Evolutionary conservation across 352 stramenopile genomes (phyloP), one percentile per base, ranked within the genome.

Genomic region (Globisporangium yorkense): DNA sequence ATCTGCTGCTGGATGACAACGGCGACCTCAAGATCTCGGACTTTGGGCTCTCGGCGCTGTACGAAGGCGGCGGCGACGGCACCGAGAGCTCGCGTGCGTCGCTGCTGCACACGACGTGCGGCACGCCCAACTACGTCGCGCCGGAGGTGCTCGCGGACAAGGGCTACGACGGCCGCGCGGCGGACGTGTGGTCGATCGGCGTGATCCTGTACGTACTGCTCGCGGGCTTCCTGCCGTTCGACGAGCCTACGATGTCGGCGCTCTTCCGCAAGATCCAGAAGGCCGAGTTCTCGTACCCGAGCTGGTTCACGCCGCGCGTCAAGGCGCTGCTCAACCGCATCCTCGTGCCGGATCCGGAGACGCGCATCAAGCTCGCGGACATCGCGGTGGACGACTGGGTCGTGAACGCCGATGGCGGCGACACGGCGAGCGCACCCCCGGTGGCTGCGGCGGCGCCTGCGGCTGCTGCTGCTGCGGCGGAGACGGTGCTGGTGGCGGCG

Each of bases 11-110:
- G 21, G 96, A 99, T 61, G 80, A 96, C 52, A 87, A 98, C 74
- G 85, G 89, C 70, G 98, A 98, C 63, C 73, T 99, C 16, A 99
- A 99, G 75, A 99, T 99, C 72, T 98, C 93, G 48, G 97, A 99
- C 75, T 99, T 99, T 85, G 97, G 97, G 48, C 80, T 99, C 9
- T 99, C 92, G 21, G 92, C 96, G 20, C 68, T 97, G 37, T 96
- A 96, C 67, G 85, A 96, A 56, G 92, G 87, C n/a, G 74, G 72
- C 16, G 80, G 79, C 8, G 82, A 94, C 33, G 88, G 84, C 18
- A 71, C 81, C 9, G 89, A 97, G 62, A 94, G 67, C 66, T 93
- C 91, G 51, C 74, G 88, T 44, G 84, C 88, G 21, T 92, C 91
- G 44, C 80, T 98, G 51, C 77, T 98, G 52, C 89, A 98, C 76